Evolutionary conservation across 768 basidiomycete genomes (phyloP).

Genomic region (Basidioascus undulatus): DNA sequence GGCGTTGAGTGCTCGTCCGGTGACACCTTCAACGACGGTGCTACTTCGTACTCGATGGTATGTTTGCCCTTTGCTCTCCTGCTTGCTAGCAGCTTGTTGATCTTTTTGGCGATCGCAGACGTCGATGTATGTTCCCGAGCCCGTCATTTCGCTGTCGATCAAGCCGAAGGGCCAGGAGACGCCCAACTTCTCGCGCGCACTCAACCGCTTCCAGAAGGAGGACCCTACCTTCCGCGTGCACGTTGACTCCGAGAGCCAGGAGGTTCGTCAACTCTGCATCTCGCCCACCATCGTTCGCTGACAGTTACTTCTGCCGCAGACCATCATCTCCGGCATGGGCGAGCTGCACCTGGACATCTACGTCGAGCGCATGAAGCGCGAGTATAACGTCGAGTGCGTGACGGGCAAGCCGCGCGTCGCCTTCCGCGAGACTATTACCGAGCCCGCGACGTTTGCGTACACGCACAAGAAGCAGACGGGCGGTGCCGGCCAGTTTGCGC

Average conservation of each 20-base stretch:
- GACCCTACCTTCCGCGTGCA: conserved; percentile 98
- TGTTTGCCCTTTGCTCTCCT: conserved; percentile 11
- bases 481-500: conserved; percentile 88
- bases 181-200: conserved; percentile 84
- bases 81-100: neutral
- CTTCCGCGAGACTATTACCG: conserved; percentile 81
- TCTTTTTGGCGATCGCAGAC: conserved; percentile 28
- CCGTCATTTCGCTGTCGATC: conserved; percentile 86
- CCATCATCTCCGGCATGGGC: conserved; percentile 98
- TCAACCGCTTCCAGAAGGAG: conserved; percentile 94
- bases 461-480: conserved; percentile 97
- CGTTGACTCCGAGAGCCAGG: conserved; percentile 76
- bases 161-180: conserved; percentile 79
- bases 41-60: conserved; percentile 79
- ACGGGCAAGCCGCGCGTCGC: conserved; percentile 93
- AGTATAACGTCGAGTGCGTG: conserved; percentile 77
- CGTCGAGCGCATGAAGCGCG: conserved; percentile 93
- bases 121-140: conserved; percentile 95
- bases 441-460: conserved; percentile 57
- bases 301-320: conserved; percentile 26
- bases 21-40: conserved; percentile 89
- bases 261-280: conserved; percentile 27
- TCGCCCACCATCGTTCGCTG: neutral
- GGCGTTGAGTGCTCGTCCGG: conserved; percentile 95
- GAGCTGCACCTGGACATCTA: conserved; percentile 97